phyloP scores from a whole-genome alignment of 768 basidiomycete genomes.

The Sarcodon sp. region DNA sequence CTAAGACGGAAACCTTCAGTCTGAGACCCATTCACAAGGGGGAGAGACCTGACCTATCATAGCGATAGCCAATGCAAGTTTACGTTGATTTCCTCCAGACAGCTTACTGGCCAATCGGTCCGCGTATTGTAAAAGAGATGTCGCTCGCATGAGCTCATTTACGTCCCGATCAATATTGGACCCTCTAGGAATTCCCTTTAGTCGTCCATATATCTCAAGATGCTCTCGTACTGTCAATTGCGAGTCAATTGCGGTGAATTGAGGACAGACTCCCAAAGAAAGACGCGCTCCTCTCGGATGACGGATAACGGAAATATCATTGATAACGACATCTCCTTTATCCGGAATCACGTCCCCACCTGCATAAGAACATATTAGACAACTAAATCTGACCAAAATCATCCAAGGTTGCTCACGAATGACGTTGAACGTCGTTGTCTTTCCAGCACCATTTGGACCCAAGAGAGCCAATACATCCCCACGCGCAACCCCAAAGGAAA shows the following conservation, averaged over 20 bases:
- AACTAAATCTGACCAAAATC: neutral
- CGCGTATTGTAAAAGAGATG: constrained; percentile 45
- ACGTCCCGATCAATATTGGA: constrained; percentile 39
- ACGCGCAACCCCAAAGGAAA: constrained; percentile 50
- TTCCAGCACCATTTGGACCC: constrained; percentile 77
- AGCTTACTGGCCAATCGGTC: constrained; percentile 63
- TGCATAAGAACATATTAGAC: constrained; percentile 11
- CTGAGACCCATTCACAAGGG: neutral
- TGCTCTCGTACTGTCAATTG: constrained; percentile 74
- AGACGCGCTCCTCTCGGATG: constrained; percentile 52
- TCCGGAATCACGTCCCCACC: constrained; percentile 62
- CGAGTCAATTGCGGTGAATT: constrained; percentile 73
- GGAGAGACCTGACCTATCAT: constrained; percentile 36
- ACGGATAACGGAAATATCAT: constrained; percentile 51
- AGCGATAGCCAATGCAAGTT: constrained; percentile 64
- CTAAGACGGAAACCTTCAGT: constrained; percentile 17
- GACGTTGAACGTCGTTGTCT: constrained; percentile 73
- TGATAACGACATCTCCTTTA: constrained; percentile 55
- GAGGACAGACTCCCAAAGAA: constrained; percentile 71
- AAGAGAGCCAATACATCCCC: constrained; percentile 62
- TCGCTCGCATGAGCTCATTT: constrained; percentile 41
- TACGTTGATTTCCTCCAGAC: constrained; percentile 72
- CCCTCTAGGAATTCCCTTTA: constrained; percentile 51
- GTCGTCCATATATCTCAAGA: constrained; percentile 53
- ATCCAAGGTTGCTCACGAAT: constrained; percentile 38